Base-by-base conservation (phyloP, 768 basidiomycete genomes). In the Tulasnella sp. region DNA sequence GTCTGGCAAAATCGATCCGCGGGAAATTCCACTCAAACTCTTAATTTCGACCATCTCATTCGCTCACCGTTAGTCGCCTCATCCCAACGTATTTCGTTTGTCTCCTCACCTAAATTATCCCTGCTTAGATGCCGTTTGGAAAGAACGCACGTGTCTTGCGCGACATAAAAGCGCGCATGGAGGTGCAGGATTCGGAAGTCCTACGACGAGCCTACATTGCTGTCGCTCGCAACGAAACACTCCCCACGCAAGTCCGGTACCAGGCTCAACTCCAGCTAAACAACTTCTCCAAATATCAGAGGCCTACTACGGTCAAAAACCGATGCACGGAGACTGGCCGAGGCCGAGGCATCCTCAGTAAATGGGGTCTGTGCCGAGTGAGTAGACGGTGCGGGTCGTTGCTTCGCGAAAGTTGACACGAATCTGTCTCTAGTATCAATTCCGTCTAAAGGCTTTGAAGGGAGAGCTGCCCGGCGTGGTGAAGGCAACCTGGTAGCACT, bases 251-350 rank as follows among this genome's bases (percentile, higher is more conserved):
- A 84, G 90, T 98, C 73, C 94, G 97, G 79, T 94, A 96, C 85
- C 94, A 96, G 83, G 97, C 97, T 22, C 96, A 98, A 86, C 87
- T 99, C 81, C 96, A 98, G 84, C 89, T 98, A 75, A 97, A 97
- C 86, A 91, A 92, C 7, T 95, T 98, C 83, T 92, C 90, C 75
- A 90, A 91, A 37, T 93, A 95, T 85, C 93, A 94, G 0, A 91
- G 94, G 54, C 93, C 95, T n/a, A 92, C 92, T 20, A 92, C 92
- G 2, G 94, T 98, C 44, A 96, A 95, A 88, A 96, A 96, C 85
- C 89, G 97, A 40, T 99, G 97, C 83, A 87, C 89, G 28, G 94
- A 93, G 86, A 92, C 94, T 12, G 97, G 97, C 0, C 89, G 92
- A 80, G 96, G 95, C 9, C 90, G 96, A 81, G 97, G 96, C 78